A percentile compares a stretch with the other conserved stretches of the same genome.
These are phyloP conservation scores for Zopfia rhizophila DNA, from an alignment of 2,329 filamentous ascomycete species.

Conservation along the genomic window DNA sequence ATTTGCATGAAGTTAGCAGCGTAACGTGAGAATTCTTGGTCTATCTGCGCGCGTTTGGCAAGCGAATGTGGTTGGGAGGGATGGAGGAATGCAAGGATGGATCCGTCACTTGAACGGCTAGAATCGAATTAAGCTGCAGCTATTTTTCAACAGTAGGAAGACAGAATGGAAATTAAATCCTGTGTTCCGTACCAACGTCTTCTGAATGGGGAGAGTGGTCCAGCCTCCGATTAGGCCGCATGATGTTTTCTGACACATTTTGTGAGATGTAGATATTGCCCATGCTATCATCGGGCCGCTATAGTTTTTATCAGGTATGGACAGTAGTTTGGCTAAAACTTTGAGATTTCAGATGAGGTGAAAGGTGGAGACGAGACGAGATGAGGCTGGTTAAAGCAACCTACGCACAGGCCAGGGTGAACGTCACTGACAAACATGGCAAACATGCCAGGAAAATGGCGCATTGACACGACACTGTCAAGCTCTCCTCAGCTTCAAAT, in stretches of 20 bases:
- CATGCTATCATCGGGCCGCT: no score
- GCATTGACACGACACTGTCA: slow-evolving; percentile 1
- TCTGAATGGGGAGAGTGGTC: background rate
- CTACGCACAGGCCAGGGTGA: no score
- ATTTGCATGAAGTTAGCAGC: slow-evolving; percentile 29
- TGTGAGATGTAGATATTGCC: no score
- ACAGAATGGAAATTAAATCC: slow-evolving; percentile 15
- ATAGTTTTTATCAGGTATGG: no score
- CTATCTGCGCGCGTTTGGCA: slow-evolving; percentile 11
- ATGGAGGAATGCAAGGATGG: slow-evolving; percentile 32
- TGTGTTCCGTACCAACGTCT: slow-evolving; percentile 2
- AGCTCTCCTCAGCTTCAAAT: slow-evolving; percentile 15
- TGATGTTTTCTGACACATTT: no score
- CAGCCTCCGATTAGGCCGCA: background rate
- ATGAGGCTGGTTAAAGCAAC: no score
- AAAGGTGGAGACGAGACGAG: no score
- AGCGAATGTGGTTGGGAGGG: slow-evolving; percentile 30
- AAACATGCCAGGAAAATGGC: slow-evolving; percentile 16
- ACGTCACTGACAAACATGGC: slow-evolving; percentile 15
- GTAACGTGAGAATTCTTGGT: slow-evolving; percentile 32
- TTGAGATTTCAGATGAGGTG: no score
- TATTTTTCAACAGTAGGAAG: background rate
- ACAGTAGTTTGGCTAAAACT: no score
- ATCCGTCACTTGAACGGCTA: slow-evolving; percentile 4
- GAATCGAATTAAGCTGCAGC: slow-evolving; percentile 1